Evolutionary conservation across 495 filamentous ascomycete species (phyloP).

Genomic region (Cairneyella variabilis): DNA sequence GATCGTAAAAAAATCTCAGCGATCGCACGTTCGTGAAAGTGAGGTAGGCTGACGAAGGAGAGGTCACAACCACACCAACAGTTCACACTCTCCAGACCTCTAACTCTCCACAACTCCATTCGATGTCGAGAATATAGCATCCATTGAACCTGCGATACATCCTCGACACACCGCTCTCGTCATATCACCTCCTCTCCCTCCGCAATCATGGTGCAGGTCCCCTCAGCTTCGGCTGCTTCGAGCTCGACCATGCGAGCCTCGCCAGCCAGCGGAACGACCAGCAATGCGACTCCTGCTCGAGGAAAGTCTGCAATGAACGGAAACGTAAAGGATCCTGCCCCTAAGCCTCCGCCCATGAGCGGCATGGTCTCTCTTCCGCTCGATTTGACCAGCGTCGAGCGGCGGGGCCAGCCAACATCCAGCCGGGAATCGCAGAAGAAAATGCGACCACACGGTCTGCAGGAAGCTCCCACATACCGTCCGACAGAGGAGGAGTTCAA

Average conservation of each 20-base stretch:
- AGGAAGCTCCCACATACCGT: constrained; percentile 87
- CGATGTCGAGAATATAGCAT: constrained; percentile 22
- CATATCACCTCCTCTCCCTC: background rate
- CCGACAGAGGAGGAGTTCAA: constrained; percentile 93
- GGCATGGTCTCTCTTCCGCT: constrained; percentile 56
- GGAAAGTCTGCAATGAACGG: constrained; percentile 43
- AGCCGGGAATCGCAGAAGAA: constrained; percentile 69
- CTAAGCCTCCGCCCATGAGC: constrained; percentile 45
- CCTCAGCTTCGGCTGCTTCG: constrained; percentile 16
- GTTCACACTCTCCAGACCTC: constrained; percentile 10
- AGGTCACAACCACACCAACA: background rate
- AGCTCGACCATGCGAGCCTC: constrained; percentile 39
- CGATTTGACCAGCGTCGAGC: constrained; percentile 87
- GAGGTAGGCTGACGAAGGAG: constrained; percentile 11
- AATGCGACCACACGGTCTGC: constrained; percentile 73
- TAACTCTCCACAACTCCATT: constrained; percentile 2
- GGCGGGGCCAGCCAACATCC: constrained; percentile 72
- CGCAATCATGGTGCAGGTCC: constrained; percentile 27
- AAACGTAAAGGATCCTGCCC: constrained; percentile 50
- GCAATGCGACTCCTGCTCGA: constrained; percentile 31
- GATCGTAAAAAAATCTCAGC: no score
- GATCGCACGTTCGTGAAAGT: no score
- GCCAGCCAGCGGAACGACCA: constrained; percentile 35
- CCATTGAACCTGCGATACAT: constrained; percentile 10
- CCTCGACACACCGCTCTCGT: background rate